These are phyloP conservation scores for Cercospora sp. DNA, from an alignment of 2,329 filamentous ascomycete genomes.

Conservation along the genomic window DNA sequence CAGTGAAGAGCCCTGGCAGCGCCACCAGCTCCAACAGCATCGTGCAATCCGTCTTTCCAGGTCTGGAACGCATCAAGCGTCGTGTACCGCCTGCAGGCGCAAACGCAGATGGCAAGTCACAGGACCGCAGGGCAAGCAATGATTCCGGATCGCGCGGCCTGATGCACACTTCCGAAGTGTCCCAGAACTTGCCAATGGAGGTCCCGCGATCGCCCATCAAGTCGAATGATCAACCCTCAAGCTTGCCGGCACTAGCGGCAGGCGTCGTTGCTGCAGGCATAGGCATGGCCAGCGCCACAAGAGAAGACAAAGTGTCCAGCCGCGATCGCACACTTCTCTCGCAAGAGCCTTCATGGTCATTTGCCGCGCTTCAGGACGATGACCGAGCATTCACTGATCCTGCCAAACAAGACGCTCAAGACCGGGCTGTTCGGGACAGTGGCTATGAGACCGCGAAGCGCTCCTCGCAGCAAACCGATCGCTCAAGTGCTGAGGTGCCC, in stretches of 20 bases:
- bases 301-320: not conserved
- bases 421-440: constrained; percentile 45
- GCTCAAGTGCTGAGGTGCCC: constrained; percentile 21
- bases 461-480: constrained; percentile 25
- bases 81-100: constrained; percentile 17
- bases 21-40: constrained; percentile 20
- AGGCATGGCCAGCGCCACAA: constrained; percentile 2
- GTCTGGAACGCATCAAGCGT: constrained; percentile 32
- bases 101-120: not conserved
- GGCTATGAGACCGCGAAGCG: constrained; percentile 43
- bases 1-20: constrained; percentile 1
- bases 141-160: constrained; percentile 14
- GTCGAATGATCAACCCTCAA: not conserved
- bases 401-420: constrained; percentile 11
- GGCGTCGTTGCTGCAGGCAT: constrained; percentile 4
- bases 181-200: constrained; percentile 29
- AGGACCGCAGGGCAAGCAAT: constrained; percentile 13
- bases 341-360: constrained; percentile 29
- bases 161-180: constrained; percentile 34
- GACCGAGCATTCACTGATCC: constrained; percentile 3
- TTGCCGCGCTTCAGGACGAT: constrained; percentile 17
- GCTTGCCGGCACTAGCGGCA: constrained; percentile 10
- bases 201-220: constrained; percentile 12
- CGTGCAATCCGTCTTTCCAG: constrained; percentile 31
- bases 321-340: not conserved